Base-by-base conservation (phyloP, 2,329 filamentous ascomycete genomes). In the Phaeoacremonium minimum region DNA sequence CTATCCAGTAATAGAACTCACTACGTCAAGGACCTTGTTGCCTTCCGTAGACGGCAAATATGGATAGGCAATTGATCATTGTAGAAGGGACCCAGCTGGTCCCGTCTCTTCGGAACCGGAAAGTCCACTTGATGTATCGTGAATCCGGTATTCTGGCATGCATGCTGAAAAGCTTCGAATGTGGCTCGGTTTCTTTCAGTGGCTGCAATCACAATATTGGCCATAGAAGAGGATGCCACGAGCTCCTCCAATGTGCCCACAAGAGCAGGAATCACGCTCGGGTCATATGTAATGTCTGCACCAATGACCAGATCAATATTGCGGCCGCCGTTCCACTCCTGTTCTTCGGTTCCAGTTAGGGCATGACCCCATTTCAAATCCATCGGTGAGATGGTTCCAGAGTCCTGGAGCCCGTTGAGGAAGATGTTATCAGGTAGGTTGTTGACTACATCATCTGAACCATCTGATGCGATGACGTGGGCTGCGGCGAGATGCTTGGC, bases 211-310 rank as follows among this genome's bases (percentile, higher is more conserved):
- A 88, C 62, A 22, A 86, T 73, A 31, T 74, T 63, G 12, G 80
- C 64, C 1, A 53, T 51, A 3, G 77, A 72, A 43, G 77, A 76
- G 36, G 79, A 51, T 2, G 64, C 63, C 33, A 85, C 75, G 11
- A 88, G 62, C 33, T 82, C 73, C 19, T 70, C 61, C 35, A 90
- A 56, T 4, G 85, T 88, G 4, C 68, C 71, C 4, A 86, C 68
- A 16, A 91, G 66, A 2, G 76, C 65, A 1, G 80, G 75, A 33
- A 85, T 80, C 29, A 77, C 70, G 22, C 66, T 65, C 42, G 67
- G 68, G 52, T 91, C 85, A 57, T 90, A 91, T 1, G 83, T 90
- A 58, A 91, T 75, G 55, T 91, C 86, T 20, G 86, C 84, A 4
- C 85, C 87, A 18, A 91, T 59, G 3, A 90, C 72, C 5, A 87